Base-by-base conservation (phyloP, 2,329 filamentous ascomycete species). In the Aureobasidium melanogenum region DNA sequence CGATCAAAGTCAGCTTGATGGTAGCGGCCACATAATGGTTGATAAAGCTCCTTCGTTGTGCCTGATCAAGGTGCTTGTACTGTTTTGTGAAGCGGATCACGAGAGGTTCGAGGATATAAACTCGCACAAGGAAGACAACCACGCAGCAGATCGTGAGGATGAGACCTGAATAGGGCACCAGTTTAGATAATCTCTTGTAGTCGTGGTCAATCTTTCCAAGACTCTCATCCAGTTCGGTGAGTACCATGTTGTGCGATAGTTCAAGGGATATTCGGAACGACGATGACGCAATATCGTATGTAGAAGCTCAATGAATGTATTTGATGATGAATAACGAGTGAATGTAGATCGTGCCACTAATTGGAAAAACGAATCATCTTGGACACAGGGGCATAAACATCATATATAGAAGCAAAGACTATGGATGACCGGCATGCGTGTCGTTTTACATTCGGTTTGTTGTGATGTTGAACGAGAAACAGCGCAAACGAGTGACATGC, bases 11-110 rank as follows among this genome's bases (percentile, higher is more conserved):
- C 1, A 78, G 62, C 57, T 79, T 79, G 6, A 74, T 76, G 1
- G 63, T 56, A 0, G 74, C 76, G 1, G 76, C 76, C 22, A 80
- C 73, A 50, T 79, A 77, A 61, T 80, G 77, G 52, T 79, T 79
- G 38, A 79, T 69, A 62, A 79, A 78, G 0, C 75, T 75, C 9
- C 75, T 70, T 5, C 72, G 68, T 22, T 73, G 71, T 0, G 66
- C 61, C 15, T 76, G 74, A 54, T 69, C 69, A 60, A 79, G 70
- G 5, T 66, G 51, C 0, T 68, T 70, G 63, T 75, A 78, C 9
- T 62, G 72, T 7, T 64, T 22, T 8, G 72, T 70, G 9, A 72
- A 32, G 7, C 65, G 66, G 8, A 30, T 61, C 17, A 56, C 46
- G 6, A 64, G 43, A 22, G 64, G 64, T 62, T 79, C 76, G 14